phyloP scores from a whole-genome alignment of 2,329 filamentous ascomycete genomes.

The Fusarium sp. region DNA sequence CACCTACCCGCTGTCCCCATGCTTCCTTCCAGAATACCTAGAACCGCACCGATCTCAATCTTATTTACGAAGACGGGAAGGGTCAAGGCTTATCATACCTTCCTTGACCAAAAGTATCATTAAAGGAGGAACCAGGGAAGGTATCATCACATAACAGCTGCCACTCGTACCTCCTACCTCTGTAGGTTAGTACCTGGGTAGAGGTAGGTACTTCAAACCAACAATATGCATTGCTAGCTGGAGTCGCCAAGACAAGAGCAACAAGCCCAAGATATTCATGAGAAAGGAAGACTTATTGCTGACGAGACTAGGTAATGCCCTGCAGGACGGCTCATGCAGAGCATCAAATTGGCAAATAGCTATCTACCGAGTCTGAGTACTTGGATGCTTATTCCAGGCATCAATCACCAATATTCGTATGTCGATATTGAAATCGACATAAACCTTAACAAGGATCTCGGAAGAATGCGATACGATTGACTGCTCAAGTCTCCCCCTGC shows the following conservation, averaged over 20 bases:
- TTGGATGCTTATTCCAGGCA: neutral
- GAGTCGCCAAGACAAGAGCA: slow-evolving; percentile 3
- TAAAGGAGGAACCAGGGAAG: neutral
- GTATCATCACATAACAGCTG: slow-evolving; percentile 30
- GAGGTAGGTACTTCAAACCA: neutral
- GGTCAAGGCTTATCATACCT: neutral
- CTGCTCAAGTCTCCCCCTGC: slow-evolving; percentile 6
- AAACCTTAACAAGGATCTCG: slow-evolving; percentile 23
- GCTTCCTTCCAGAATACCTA: slow-evolving; percentile 32
- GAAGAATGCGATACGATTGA: slow-evolving; percentile 38
- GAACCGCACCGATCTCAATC: neutral
- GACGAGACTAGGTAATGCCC: neutral
- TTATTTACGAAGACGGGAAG: slow-evolving; percentile 5
- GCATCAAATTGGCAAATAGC: neutral
- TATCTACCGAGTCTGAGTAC: neutral
- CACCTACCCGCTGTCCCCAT: slow-evolving; percentile 3
- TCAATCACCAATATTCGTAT: neutral
- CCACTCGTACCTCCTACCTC: neutral
- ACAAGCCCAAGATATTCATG: neutral
- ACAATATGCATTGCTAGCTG: slow-evolving; percentile 6
- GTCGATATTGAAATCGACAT: neutral
- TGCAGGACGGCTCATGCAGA: neutral
- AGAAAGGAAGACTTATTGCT: slow-evolving; percentile 18
- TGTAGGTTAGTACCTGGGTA: too few species aligned
- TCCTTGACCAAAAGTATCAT: neutral